Evolutionary conservation across 345 rosid species (phyloP).

Genomic region (Anastatica hierochuntica): DNA sequence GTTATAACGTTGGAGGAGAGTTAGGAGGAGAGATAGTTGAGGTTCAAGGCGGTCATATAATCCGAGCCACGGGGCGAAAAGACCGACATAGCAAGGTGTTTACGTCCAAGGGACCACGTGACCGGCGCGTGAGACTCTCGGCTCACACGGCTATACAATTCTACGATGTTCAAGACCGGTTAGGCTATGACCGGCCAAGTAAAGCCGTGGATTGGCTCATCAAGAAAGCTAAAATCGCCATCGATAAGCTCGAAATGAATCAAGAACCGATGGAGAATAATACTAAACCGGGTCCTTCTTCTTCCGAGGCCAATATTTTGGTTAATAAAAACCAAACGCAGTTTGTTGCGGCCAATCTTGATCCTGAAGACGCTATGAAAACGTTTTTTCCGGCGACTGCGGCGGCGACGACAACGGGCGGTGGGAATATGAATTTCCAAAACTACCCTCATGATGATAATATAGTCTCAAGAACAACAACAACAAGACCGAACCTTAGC

Average conservation of each 20-base stretch:
- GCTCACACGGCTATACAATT: constrained; percentile 89
- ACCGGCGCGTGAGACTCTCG: constrained; percentile 65
- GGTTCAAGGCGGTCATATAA: constrained; percentile 74
- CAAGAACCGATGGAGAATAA: constrained; percentile 33
- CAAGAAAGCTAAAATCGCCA: constrained; percentile 60
- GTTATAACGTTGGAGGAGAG: constrained; percentile 20
- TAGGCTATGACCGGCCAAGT: constrained; percentile 80
- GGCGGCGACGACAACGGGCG: constrained; percentile 12
- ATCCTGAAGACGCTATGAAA: constrained; percentile 45
- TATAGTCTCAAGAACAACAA: constrained; percentile 36
- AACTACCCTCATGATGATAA: constrained; percentile 36
- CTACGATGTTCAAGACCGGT: constrained; percentile 82
- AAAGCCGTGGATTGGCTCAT: constrained; percentile 92
- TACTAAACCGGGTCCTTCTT: constrained; percentile 21
- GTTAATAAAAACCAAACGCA: too few species aligned
- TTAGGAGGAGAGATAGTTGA: constrained; percentile 56
- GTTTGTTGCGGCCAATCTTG: constrained; percentile 31
- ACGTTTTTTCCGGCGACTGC: constrained; percentile 62
- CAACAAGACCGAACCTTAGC: constrained; percentile 30
- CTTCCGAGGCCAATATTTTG: constrained; percentile 35
- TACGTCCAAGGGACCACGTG: constrained; percentile 73
- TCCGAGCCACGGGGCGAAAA: constrained; percentile 61
- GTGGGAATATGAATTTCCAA: constrained; percentile 35
- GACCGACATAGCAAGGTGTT: constrained; percentile 82
- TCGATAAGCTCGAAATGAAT: constrained; percentile 54